A percentile compares a stretch with the other conserved stretches of the same genome.
Evolutionary conservation across 768 basidiomycete species (phyloP).

Genomic region (Auricularia cornea): DNA sequence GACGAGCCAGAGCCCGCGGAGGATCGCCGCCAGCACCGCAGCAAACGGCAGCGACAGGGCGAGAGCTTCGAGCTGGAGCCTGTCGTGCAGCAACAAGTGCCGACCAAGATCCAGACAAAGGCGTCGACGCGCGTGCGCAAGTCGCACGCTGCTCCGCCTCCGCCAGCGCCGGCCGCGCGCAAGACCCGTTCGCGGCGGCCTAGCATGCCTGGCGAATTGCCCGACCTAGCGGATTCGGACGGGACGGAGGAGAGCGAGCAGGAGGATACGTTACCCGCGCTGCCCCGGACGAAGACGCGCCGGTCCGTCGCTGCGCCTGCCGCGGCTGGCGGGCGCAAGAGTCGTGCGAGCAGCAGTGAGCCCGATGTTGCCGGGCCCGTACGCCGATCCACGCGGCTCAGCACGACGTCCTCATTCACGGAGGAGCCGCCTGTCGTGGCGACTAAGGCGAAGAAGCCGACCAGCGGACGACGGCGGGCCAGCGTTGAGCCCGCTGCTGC

Average conservation of each 20-base stretch:
- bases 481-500: not conserved
- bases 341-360: not conserved
- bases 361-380: not conserved
- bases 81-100: not conserved
- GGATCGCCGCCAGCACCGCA: not conserved
- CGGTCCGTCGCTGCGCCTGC: too few relatives aligned
- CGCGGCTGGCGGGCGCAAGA: not conserved
- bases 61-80: not conserved
- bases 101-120: not conserved
- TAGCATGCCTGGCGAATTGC: not conserved
- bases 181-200: not conserved
- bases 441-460: too few relatives aligned
- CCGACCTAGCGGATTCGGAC: not conserved
- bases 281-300: not conserved
- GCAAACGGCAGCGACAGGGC: not conserved
- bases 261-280: not conserved
- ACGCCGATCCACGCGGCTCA: not conserved
- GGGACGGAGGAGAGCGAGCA: not conserved
- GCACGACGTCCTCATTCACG: too few relatives aligned
- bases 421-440: too few relatives aligned
- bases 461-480: not conserved
- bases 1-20: not conserved
- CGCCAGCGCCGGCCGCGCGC: not conserved
- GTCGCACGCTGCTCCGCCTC: not conserved
- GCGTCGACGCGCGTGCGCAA: not conserved